These are phyloP conservation scores for Claviceps spartinae DNA, from an alignment of 2,329 filamentous ascomycete genomes.

Conservation along the genomic window DNA sequence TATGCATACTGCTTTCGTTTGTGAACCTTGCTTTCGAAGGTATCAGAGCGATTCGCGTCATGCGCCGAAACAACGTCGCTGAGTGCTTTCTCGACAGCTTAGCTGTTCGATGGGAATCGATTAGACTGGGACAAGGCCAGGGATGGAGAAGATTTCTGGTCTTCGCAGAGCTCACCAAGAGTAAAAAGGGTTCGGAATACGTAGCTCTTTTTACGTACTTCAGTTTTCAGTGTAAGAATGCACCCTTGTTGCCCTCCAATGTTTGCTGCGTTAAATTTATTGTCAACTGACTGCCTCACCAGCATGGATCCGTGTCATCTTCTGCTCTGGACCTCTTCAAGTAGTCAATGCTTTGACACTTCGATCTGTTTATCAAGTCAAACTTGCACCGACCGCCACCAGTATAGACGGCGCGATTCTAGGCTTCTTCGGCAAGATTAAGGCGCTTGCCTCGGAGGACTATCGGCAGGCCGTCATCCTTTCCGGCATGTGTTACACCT, in stretches of 20 bases:
- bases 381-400: slow-evolving; percentile 44
- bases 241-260: not conserved
- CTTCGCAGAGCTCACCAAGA: slow-evolving; percentile 80
- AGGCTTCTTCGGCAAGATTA: slow-evolving; percentile 75
- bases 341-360: slow-evolving; percentile 82
- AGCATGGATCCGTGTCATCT: slow-evolving; percentile 78
- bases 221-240: slow-evolving; percentile 45
- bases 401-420: slow-evolving; percentile 49
- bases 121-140: slow-evolving; percentile 57
- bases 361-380: slow-evolving; percentile 65
- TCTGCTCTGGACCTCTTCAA: slow-evolving; percentile 87
- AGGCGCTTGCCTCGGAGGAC: slow-evolving; percentile 56
- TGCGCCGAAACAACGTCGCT: slow-evolving; percentile 72
- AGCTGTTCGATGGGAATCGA: slow-evolving; percentile 71
- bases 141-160: slow-evolving; percentile 89
- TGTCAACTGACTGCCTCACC: not conserved
- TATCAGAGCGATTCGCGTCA: slow-evolving; percentile 65
- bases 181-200: slow-evolving; percentile 81
- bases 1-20: slow-evolving; percentile 84
- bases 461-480: slow-evolving; percentile 71
- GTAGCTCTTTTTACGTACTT: slow-evolving; percentile 87
- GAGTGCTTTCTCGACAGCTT: slow-evolving; percentile 85
- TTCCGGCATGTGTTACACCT: slow-evolving; percentile 82
- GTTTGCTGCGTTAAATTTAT: not conserved
- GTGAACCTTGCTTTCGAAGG: slow-evolving; percentile 70